These are phyloP conservation scores for Tilletia horrida DNA, from an alignment of 1,284 basidiomycete species.

Conservation along the genomic window DNA sequence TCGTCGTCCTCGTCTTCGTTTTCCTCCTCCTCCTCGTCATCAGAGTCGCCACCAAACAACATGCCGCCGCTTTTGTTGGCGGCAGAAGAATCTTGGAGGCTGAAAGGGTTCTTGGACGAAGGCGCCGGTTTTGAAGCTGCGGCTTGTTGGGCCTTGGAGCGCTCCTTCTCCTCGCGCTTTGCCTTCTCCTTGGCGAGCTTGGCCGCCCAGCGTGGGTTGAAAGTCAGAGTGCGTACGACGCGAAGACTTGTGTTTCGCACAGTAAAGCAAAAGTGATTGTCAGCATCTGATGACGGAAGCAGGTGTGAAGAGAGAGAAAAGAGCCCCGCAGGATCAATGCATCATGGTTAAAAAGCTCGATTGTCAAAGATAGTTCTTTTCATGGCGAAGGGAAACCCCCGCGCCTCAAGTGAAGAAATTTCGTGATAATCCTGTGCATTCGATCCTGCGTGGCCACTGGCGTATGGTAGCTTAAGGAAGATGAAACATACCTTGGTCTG, in stretches of 20 bases:
- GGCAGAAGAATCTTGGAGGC: not conserved
- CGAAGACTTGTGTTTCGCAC: constrained; percentile 33
- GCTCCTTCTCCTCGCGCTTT: constrained; percentile 27
- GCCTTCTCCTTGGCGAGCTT: constrained; percentile 47
- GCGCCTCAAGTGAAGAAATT: constrained; percentile 55
- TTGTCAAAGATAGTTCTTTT: constrained; percentile 54
- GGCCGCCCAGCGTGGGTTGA: constrained; percentile 52
- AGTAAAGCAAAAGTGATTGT: constrained; percentile 8
- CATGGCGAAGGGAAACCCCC: constrained; percentile 30
- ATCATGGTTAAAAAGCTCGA: constrained; percentile 54
- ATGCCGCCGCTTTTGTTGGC: constrained; percentile 19
- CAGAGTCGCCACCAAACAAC: constrained; percentile 36
- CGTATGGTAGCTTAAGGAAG: not conserved
- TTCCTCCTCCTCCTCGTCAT: constrained; percentile 16
- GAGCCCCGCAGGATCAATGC: constrained; percentile 21
- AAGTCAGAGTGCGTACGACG: constrained; percentile 48
- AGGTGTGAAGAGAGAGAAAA: not conserved
- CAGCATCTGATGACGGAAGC: constrained; percentile 1
- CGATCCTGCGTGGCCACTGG: not conserved
- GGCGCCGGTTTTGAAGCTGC: constrained; percentile 21
- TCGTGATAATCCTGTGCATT: constrained; percentile 50
- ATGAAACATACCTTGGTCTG: not conserved
- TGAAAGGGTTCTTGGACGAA: constrained; percentile 23
- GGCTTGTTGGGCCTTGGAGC: constrained; percentile 25
- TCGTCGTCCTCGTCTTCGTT: constrained; percentile 29